Evolutionary conservation across 306 rosid species (phyloP).

Genomic region (Adenanthera pavonina): DNA sequence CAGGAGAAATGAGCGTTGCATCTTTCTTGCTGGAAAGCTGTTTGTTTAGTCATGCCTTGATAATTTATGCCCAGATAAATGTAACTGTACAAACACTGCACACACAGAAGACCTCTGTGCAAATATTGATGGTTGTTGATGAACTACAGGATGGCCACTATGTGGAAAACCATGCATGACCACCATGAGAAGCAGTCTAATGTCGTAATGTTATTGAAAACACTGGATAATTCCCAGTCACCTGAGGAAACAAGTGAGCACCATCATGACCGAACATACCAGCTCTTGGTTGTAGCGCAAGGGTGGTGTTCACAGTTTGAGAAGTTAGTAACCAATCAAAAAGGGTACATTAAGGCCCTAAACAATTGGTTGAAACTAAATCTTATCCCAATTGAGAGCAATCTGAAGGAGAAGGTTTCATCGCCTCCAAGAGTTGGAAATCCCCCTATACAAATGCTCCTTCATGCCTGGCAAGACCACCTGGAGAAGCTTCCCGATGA

Average conservation of each 20-base stretch:
- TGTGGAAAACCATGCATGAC: constrained; percentile 73
- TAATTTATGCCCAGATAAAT: not conserved
- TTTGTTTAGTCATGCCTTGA: constrained; percentile 26
- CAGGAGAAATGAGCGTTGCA: constrained; percentile 4
- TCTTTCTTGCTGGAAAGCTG: constrained; percentile 15
- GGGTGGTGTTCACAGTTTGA: constrained; percentile 77
- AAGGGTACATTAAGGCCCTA: constrained; percentile 70
- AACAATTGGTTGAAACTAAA: constrained; percentile 78
- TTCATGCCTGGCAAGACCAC: constrained; percentile 75
- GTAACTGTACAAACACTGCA: constrained; percentile 8
- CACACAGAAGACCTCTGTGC: constrained; percentile 17
- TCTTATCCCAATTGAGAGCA: constrained; percentile 91
- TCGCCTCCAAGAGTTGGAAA: constrained; percentile 79
- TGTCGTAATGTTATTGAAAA: constrained; percentile 45
- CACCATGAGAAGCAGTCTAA: constrained; percentile 66
- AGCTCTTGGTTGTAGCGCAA: constrained; percentile 67
- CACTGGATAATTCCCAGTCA: constrained; percentile 69
- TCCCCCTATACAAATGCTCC: constrained; percentile 71
- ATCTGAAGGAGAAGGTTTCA: constrained; percentile 86
- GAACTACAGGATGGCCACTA: constrained; percentile 78
- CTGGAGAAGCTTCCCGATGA: constrained; percentile 89
- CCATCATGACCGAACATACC: constrained; percentile 81
- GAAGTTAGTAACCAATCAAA: constrained; percentile 69
- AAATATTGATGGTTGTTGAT: constrained; percentile 23
- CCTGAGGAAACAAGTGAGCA: constrained; percentile 81